Percentiles rank a stretch among this genome's conserved stretches.
Evolutionary conservation across 306 rosid species (phyloP).

Genomic region (Bauhinia variegata): DNA sequence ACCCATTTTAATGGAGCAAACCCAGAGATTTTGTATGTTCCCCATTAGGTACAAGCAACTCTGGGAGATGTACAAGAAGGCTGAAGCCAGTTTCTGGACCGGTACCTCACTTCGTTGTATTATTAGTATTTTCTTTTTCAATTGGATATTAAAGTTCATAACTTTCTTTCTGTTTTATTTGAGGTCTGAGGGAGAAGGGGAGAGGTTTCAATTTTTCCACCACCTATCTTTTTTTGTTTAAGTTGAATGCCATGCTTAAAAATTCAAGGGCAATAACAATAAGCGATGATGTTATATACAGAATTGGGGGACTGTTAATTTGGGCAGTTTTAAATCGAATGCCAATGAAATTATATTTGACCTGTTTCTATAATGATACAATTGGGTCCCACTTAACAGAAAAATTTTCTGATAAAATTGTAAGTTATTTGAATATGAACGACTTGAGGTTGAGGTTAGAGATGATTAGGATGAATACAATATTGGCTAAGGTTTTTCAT

Average conservation of each 20-base stretch:
- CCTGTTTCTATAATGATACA: not conserved
- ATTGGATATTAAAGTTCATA: conserved; percentile 4
- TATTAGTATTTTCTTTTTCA: conserved; percentile 3
- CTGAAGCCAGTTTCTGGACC: conserved; percentile 96
- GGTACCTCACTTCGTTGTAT: conserved; percentile 46
- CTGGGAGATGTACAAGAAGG: conserved; percentile 98
- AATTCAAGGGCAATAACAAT: conserved; percentile 17
- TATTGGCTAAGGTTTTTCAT: not conserved
- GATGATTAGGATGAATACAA: not conserved
- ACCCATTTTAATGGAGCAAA: conserved; percentile 74
- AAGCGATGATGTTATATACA: not conserved
- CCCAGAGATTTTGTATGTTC: conserved; percentile 83
- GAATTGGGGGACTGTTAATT: conserved; percentile 1
- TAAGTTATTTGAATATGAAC: not conserved
- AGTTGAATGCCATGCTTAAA: not conserved
- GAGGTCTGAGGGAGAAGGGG: not conserved
- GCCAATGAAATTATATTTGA: not conserved
- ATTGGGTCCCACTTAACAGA: not conserved
- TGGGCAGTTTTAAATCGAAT: not conserved
- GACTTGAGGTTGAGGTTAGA: conserved; percentile 3
- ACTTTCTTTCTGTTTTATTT: conserved; percentile 9
- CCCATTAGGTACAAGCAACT: conserved; percentile 71
- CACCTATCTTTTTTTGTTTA: not conserved
- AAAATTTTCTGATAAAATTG: not conserved
- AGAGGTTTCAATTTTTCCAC: not conserved